Conservation (phyloP, 75 land plant species). For the Adiantum capillusveneris region DNA sequence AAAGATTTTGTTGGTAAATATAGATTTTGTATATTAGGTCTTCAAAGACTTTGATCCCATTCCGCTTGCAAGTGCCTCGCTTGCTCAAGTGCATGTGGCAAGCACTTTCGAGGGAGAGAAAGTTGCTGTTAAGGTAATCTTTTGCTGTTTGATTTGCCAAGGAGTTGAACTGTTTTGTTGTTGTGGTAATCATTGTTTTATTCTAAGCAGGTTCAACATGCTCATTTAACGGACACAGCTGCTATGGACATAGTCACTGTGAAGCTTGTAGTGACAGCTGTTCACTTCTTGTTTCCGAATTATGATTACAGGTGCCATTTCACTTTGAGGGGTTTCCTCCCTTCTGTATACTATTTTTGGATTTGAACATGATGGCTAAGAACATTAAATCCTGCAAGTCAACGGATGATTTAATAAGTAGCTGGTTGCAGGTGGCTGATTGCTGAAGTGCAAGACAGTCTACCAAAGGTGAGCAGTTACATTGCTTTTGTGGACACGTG, state of each 20-base stretch:
- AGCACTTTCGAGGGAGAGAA: slow-evolving; percentile 67
- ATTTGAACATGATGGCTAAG: too few species aligned
- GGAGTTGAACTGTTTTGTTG: neutral
- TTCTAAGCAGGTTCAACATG: slow-evolving; percentile 76
- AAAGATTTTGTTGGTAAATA: too few species aligned
- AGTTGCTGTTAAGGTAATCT: slow-evolving; percentile 90
- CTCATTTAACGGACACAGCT: slow-evolving; percentile 94
- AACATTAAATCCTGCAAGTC: too few species aligned
- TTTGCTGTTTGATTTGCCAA: neutral
- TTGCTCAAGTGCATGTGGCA: slow-evolving; percentile 97
- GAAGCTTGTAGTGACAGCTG: slow-evolving; percentile 54
- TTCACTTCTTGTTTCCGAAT: slow-evolving; percentile 70
- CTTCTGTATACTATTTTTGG: too few species aligned
- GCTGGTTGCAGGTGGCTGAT: slow-evolving; percentile 91
- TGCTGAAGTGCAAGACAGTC: slow-evolving; percentile 81
- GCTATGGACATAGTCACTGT: slow-evolving; percentile 87
- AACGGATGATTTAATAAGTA: neutral
- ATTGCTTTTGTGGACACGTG: neutral
- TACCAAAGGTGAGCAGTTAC: slow-evolving; percentile 74
- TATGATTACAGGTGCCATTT: slow-evolving; percentile 80
- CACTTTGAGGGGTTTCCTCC: too few species aligned
- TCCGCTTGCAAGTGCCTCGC: slow-evolving; percentile 97
- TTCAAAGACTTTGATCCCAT: slow-evolving; percentile 71
- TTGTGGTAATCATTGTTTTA: neutral
- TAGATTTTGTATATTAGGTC: slow-evolving; percentile 35